Conservation (phyloP, 2,329 filamentous ascomycete species). For the Fusarium nisikadoi region DNA sequence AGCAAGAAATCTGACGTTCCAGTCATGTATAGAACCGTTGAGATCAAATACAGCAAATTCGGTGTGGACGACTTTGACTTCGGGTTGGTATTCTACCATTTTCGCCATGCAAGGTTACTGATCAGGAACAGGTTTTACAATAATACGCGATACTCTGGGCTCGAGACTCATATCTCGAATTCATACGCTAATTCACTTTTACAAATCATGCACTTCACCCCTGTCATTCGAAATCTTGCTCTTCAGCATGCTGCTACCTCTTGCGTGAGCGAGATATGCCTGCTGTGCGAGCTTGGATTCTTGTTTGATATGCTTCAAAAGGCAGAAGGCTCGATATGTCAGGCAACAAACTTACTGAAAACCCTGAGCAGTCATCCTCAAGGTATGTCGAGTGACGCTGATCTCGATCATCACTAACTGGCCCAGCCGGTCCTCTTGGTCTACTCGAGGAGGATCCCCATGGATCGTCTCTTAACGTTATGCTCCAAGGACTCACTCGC, state of each 20-base stretch:
- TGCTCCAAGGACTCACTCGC: constrained; percentile 86
- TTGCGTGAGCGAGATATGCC: constrained; percentile 83
- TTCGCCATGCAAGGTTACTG: constrained; percentile 13
- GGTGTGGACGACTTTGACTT: constrained; percentile 99
- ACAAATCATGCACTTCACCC: constrained; percentile 91
- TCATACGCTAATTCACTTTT: constrained; percentile 94
- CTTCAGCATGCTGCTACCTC: constrained; percentile 88
- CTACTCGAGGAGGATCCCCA: constrained; percentile 86
- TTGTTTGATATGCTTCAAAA: constrained; percentile 99
- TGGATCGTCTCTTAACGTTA: constrained; percentile 77
- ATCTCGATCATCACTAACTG: constrained; percentile 31
- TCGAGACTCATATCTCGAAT: constrained; percentile 96
- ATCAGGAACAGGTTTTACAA: constrained; percentile 80
- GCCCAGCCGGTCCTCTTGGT: constrained; percentile 74
- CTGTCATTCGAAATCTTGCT: constrained; percentile 85
- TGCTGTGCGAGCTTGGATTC: constrained; percentile 94
- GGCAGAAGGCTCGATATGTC: constrained; percentile 91
- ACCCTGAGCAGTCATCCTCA: constrained; percentile 86
- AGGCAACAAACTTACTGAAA: constrained; percentile 94
- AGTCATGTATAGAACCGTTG: constrained; percentile 89
- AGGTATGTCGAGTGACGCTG: constrained; percentile 55
- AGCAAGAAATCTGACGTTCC: constrained; percentile 84
- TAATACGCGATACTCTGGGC: constrained; percentile 87
- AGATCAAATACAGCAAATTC: constrained; percentile 99
- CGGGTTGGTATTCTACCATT: constrained; percentile 65